Conservation (phyloP, 2,329 filamentous ascomycete species). For the Didymella sp. region DNA sequence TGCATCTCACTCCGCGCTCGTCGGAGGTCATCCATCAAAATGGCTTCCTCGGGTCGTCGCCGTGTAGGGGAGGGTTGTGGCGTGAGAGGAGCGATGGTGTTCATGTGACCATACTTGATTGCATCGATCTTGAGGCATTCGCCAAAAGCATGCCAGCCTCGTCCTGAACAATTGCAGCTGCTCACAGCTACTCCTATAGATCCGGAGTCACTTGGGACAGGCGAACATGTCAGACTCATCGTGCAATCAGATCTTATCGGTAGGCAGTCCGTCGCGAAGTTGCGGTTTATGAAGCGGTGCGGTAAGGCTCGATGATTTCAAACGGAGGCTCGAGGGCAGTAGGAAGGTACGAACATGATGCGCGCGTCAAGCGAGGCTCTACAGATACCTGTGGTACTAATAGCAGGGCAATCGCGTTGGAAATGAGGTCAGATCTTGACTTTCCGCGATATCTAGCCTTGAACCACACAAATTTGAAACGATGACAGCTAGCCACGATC, state of each 20-base stretch:
- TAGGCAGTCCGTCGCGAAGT: background rate
- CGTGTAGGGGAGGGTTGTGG: background rate
- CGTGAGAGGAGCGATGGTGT: background rate
- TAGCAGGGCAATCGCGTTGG: background rate
- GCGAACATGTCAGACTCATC: background rate
- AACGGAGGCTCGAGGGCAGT: background rate
- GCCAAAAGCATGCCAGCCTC: background rate
- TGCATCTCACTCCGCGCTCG: constrained; percentile 5
- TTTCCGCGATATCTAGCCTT: background rate
- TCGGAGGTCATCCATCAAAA: background rate
- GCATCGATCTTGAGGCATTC: background rate
- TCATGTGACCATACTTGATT: background rate
- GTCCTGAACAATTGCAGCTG: background rate
- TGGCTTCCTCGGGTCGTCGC: background rate
- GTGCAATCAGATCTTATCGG: background rate
- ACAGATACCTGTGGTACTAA: background rate
- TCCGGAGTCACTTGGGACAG: background rate
- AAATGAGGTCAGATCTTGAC: background rate
- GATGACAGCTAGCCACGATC: background rate
- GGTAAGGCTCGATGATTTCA: background rate
- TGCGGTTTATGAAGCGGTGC: background rate
- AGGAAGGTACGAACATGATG: background rate
- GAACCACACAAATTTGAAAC: background rate
- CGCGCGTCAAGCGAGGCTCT: background rate
- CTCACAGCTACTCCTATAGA: background rate